Evolutionary conservation across 2,329 filamentous ascomycete species (phyloP), one percentile per base, ranked within the genome.

Genomic region (Phyllosticta citribraziliensis): DNA sequence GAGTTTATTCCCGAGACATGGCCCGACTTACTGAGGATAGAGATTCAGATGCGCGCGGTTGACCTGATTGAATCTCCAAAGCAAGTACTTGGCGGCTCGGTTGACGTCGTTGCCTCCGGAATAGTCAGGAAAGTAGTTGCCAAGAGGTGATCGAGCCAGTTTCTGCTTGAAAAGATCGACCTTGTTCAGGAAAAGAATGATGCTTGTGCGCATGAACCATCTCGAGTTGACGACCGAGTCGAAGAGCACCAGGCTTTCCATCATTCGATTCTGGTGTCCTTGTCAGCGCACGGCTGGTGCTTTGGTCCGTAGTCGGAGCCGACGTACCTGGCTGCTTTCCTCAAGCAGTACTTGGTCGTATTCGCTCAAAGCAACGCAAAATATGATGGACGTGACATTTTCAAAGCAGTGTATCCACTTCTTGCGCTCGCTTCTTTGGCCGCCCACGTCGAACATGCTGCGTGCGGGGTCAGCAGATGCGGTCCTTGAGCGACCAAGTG

Each of bases 341-440:
- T 99, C 94, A 51, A 99, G 80, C 59, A 99, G 80, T 5, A 97
- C 93, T 77, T 99, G 94, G 71, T 99, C 94, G 74, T 99, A 99
- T 76, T 99, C 94, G 78, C 92, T 97, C 68, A 99, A 79, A 17
- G 94, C 94, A 64, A 99, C 94, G 72, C 94, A 99, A 77, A 99
- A 99, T 67, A 99, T 99, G 75, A 99, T 99, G 3, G 94, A 97
- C 52, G 94, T 99, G 69, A 99, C 94, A 69, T 97, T 97, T 75
- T 99, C 94, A 75, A 99, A 99, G 79, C 94, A 99, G 78, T 99
- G 94, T 72, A 99, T 99, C 94, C 94, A 99, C 79, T 99, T 99
- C 81, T 99, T 99, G 65, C 94, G 85, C 77, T 99, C 94, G 74
- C 93, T 97, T 72, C 94, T 82, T 76, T 99, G 94, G 24, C 94